These are phyloP conservation scores for Phaeotremella skinneri DNA, from an alignment of 768 basidiomycete genomes.

Conservation along the genomic window DNA sequence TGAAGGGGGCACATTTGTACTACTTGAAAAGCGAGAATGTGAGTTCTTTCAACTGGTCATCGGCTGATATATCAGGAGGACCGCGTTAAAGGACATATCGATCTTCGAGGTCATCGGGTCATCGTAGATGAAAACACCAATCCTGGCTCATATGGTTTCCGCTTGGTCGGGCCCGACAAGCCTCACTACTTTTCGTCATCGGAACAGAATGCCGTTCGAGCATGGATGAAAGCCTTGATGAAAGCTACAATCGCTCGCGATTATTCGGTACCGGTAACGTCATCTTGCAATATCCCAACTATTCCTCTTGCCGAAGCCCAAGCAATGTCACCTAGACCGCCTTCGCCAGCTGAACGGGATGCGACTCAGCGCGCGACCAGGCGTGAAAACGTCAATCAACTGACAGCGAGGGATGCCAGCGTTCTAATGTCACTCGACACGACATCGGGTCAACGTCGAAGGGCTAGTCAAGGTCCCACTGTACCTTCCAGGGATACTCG, in stretches of 20 bases:
- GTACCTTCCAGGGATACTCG: conserved; percentile 16
- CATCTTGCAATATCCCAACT: conserved; percentile 93
- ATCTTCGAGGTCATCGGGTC: conserved; percentile 86
- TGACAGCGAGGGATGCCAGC: conserved; percentile 54
- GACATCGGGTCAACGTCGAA: conserved; percentile 19
- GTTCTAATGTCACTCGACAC: conserved; percentile 38
- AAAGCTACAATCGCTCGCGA: conserved; percentile 95
- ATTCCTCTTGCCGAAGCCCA: conserved; percentile 93
- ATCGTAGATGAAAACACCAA: conserved; percentile 87
- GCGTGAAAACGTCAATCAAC: conserved; percentile 76
- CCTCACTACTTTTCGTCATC: conserved; percentile 89
- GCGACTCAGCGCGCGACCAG: conserved; percentile 84
- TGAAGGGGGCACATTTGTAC: conserved; percentile 90
- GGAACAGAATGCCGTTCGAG: conserved; percentile 77
- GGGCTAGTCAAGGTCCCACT: conserved; percentile 18
- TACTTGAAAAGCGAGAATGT: conserved; percentile 69
- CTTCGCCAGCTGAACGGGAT: conserved; percentile 80
- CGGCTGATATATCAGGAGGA: conserved; percentile 63
- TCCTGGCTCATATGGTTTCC: conserved; percentile 91
- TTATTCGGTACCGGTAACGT: conserved; percentile 88
- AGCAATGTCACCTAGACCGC: conserved; percentile 93
- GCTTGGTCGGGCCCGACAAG: conserved; percentile 88
- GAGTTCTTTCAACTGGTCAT: conserved; percentile 22
- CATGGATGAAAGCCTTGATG: conserved; percentile 99
- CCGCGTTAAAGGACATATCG: conserved; percentile 93